phyloP scores from a whole-genome alignment of 2,329 filamentous ascomycete species.

The Dactylellina drechsleri region DNA sequence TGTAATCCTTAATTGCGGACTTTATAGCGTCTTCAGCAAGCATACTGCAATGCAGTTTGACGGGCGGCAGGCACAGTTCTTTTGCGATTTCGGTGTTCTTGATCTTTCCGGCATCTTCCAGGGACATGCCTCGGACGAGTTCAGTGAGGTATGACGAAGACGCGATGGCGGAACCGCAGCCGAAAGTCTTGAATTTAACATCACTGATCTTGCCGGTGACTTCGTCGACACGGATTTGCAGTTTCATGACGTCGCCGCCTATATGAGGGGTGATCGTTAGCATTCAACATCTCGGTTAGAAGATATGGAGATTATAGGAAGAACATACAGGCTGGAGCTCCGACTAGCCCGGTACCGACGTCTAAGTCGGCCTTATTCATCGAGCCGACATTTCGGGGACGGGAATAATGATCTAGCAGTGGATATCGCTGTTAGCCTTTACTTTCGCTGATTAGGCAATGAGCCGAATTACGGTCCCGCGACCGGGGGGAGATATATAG shows the following conservation, averaged over 20 bases:
- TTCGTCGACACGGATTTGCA: conserved; percentile 90
- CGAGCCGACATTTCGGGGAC: conserved; percentile 80
- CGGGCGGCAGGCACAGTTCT: conserved; percentile 87
- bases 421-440: conserved; percentile 51
- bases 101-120: conserved; percentile 91
- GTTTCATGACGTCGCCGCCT: conserved; percentile 87
- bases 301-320: conserved; percentile 3
- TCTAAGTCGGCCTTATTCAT: conserved; percentile 82
- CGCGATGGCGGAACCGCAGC: conserved; percentile 92
- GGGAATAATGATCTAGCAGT: conserved; percentile 82
- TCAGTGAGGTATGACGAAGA: conserved; percentile 94
- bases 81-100: conserved; percentile 98
- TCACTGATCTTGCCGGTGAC: conserved; percentile 84
- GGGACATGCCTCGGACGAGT: conserved; percentile 91
- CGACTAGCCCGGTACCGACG: conserved; percentile 90
- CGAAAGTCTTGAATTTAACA: conserved; percentile 98
- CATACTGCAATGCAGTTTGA: conserved; percentile 94
- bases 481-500: background rate
- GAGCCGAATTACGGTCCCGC: conserved; percentile 5
- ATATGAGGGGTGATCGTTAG: conserved; percentile 8
- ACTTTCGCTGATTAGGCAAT: conserved; percentile 4
- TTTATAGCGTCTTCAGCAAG: conserved; percentile 93
- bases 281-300: background rate
- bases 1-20: conserved; percentile 88
- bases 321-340: conserved; percentile 73